These are phyloP conservation scores for Pelargonium australe DNA, from an alignment of 441 rosid species.

Conservation along the genomic window DNA sequence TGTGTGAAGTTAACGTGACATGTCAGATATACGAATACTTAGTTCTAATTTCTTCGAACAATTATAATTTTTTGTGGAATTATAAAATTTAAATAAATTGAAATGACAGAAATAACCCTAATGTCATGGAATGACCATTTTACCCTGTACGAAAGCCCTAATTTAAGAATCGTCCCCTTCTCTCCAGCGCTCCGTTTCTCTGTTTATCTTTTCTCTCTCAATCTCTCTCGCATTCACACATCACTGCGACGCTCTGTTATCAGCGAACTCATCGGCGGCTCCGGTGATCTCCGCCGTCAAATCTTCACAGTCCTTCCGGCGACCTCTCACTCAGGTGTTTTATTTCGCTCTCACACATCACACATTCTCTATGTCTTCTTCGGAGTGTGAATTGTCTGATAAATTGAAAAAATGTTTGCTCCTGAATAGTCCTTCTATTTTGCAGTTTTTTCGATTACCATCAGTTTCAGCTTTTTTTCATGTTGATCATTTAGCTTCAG, in stretches of 20 bases:
- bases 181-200: not conserved
- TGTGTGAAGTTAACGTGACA: too few species aligned
- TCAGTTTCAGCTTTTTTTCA: too few species aligned
- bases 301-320: not conserved
- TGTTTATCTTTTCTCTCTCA: not conserved
- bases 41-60: too few species aligned
- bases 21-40: too few species aligned
- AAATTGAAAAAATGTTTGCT: not conserved
- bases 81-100: not conserved
- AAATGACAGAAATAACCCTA: not conserved
- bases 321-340: not conserved
- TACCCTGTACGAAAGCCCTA: constrained; percentile 23
- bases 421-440: not conserved
- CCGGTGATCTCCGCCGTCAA: not conserved
- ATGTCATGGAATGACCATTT: constrained; percentile 1
- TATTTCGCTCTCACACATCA: not conserved
- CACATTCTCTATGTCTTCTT: not conserved
- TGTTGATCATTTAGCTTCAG: too few species aligned
- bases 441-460: too few species aligned
- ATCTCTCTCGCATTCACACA: not conserved
- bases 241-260: not conserved
- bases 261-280: constrained; percentile 5
- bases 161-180: constrained; percentile 20
- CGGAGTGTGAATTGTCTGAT: not conserved
- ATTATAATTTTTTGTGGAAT: too few species aligned